Percentiles rank a stretch among this genome's conserved stretches.
These are phyloP conservation scores for Diaporthe batatas DNA, from an alignment of 2,329 filamentous ascomycete species.

Conservation along the genomic window DNA sequence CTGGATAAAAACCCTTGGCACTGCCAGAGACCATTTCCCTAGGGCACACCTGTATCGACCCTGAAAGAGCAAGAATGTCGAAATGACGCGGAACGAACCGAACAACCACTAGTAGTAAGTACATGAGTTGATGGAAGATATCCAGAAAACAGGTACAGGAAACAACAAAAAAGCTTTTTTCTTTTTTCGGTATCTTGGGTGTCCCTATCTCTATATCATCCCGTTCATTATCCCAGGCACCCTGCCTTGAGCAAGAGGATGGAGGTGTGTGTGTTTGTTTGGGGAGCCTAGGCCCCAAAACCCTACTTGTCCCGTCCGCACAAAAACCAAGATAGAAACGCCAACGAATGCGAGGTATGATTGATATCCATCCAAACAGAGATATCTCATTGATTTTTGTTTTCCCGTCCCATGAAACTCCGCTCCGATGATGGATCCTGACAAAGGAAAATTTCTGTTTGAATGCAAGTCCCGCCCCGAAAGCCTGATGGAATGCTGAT, in stretches of 20 bases:
- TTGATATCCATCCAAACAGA: slow-evolving; percentile 39
- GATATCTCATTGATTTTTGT: slow-evolving; percentile 36
- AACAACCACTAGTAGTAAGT: slow-evolving; percentile 8
- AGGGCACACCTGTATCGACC: background rate
- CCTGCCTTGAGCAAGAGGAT: slow-evolving; percentile 10
- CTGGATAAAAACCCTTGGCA: background rate
- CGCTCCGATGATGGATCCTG: slow-evolving; percentile 30
- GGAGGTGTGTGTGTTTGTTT: background rate
- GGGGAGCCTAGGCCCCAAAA: slow-evolving; percentile 11
- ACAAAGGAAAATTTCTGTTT: slow-evolving; percentile 35
- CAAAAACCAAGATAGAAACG: slow-evolving; percentile 28
- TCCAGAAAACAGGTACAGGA: slow-evolving; percentile 25
- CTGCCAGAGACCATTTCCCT: background rate
- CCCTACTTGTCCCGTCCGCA: slow-evolving; percentile 15
- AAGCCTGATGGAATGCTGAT: slow-evolving; percentile 37
- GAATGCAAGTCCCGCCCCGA: slow-evolving; percentile 22
- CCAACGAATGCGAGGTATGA: slow-evolving; percentile 43
- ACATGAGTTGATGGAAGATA: slow-evolving; percentile 22
- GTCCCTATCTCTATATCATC: slow-evolving; percentile 36
- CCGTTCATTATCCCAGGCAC: slow-evolving; percentile 30
- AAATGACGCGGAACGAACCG: background rate
- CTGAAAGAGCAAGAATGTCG: background rate
- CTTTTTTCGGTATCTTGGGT: slow-evolving; percentile 29
- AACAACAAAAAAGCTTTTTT: slow-evolving; percentile 24
- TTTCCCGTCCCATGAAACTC: slow-evolving; percentile 37